Evolutionary conservation across 2,329 filamentous ascomycete species (phyloP), one percentile per base, ranked within the genome.

Genomic region (Cadophora sp.): DNA sequence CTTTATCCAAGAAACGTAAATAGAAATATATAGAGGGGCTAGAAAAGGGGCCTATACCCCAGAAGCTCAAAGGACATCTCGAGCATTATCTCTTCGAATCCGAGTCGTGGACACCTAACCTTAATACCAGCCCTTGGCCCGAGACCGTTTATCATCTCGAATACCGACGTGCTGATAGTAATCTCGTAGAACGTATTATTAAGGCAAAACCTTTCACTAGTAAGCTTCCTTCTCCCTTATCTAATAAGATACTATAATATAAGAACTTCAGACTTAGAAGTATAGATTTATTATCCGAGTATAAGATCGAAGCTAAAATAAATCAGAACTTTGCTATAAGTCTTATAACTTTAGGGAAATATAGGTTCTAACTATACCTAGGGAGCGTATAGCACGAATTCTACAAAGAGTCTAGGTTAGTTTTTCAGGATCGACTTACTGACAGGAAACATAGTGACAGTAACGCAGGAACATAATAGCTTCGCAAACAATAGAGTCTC

Each of bases 1-100:
- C 29, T 58, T 22, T 27, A 31, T 58, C 53, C 31, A 61, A 48
- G 58, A 24, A 61, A 61, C 34, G 34, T n/a, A 46, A 46, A 61
- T 19, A 34, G 26, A 29, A 48, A 61, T 61, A 6, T 43, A 37
- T n/a, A 61, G n/a, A 61, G 34, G 58, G 24, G 31, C 58, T 61
- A n/a, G 58, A 48, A 61, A 34, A 43, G 58, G 31, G 31, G 58
- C 4, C 31, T n/a, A 48, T 16, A 16, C n/a, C 53, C 53, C 53
- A 31, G 58, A 61, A 26, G 34, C 34, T 61, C 34, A 46, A 61
- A 27, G 31, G 16, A 59, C 29, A 29, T 34, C 27, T 24, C 27
- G 12, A 59, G 26, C 29, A 26, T 59, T 34, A 19, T 37, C 55
- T 59, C 29, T 40, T 59, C 19, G 55, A 59, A 24, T 24, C 27